Conservation (phyloP, 2,329 filamentous ascomycete genomes). For the Neurospora sp. region DNA sequence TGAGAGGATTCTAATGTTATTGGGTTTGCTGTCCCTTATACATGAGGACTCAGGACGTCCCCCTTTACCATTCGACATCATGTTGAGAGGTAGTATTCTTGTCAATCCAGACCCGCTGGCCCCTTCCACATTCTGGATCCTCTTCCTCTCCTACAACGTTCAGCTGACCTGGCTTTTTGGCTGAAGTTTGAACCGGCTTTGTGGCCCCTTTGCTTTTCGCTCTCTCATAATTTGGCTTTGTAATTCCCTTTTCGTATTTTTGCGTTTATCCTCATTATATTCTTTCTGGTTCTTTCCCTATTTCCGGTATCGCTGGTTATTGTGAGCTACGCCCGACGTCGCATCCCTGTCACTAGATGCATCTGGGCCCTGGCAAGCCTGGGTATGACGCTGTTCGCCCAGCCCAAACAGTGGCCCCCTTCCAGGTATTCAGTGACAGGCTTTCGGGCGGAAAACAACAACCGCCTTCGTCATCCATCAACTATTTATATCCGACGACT, state of each 20-base stretch:
- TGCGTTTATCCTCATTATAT: background rate
- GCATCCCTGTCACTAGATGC: background rate
- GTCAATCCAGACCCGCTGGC: background rate
- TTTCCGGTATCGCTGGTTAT: background rate
- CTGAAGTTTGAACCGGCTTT: background rate
- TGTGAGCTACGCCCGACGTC: background rate
- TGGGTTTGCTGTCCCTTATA: background rate
- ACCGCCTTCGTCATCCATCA: background rate
- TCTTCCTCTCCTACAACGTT: background rate
- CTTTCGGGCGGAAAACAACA: background rate
- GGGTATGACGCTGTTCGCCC: background rate
- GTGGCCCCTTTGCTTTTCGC: background rate
- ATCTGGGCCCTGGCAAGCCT: background rate
- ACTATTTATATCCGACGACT: background rate
- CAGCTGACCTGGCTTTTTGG: background rate
- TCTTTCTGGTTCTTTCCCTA: background rate
- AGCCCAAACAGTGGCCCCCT: background rate
- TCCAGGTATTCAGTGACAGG: background rate
- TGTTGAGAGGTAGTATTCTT: background rate
- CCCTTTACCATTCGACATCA: background rate
- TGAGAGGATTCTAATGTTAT: conserved; percentile 44
- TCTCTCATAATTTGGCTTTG: background rate
- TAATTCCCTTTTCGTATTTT: background rate
- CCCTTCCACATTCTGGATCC: background rate
- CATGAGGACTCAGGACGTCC: background rate